Base-by-base conservation (phyloP, 345 rosid genomes). In the Populus alba region DNA sequence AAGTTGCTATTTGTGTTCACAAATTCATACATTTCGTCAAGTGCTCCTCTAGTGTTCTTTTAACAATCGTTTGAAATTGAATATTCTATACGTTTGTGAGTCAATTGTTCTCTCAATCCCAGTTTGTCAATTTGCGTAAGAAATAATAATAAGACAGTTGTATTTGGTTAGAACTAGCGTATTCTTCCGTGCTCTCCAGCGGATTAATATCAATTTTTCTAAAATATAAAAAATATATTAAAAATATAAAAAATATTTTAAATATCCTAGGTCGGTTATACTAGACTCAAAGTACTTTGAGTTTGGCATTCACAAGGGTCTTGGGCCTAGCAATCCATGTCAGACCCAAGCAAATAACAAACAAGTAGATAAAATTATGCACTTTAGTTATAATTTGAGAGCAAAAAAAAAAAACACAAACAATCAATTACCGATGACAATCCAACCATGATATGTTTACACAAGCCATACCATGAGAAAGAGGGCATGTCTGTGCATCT, bases 401-500 rank as follows among this genome's bases (percentile, higher is more conserved):
- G 35, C 1, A 27, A 33, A 4, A 33, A 33, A 0, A 33, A 31
- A 33, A 33, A 33, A 33, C 5, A 4, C 5, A 33, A 33, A 33
- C 37, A 33, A 33, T 33, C 0, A 0, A 33, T 33, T 0, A 33
- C 0, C 5, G 0, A 4, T 0, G 6, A 0, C 5, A 4, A 33
- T 33, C 37, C 37, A 33, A 0, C 0, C 1, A 33, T 33, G 0
- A 33, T 33, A 33, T 33, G 0, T 33, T 0, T 33, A 33, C 5
- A 33, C 0, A 5, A 0, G 0, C 6, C 0, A 0, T 1, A 33
- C 37, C 0, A 33, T 33, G 5, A 0, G 37, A 0, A 4, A 33
- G 0, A 33, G 0, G 0, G 0, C 37, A 33, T 33, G 0, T 4
- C 0, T 33, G 1, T 0, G 5, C 1, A 33, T 33, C 37, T 33